Percentiles rank a stretch among this genome's conserved stretches.
phyloP scores from a whole-genome alignment of 1,284 basidiomycete species.

The Chalciporus sp. region DNA sequence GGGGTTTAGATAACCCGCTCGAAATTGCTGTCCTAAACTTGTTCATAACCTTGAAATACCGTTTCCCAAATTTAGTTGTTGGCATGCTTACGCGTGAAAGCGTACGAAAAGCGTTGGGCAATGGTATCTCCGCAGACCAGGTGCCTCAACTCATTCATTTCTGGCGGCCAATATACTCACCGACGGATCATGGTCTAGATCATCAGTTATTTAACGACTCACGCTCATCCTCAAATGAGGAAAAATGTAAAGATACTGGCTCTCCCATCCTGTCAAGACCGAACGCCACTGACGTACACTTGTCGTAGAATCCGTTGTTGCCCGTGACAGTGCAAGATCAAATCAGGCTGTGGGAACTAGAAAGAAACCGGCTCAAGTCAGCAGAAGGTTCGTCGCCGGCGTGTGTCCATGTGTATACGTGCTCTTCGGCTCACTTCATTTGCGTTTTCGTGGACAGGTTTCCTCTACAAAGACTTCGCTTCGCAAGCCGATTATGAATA shows the following conservation, averaged over 20 bases:
- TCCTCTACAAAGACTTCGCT: constrained; percentile 86
- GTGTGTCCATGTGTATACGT: constrained; percentile 17
- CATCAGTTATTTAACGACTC: constrained; percentile 91
- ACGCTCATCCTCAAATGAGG: constrained; percentile 98
- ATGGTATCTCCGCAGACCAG: constrained; percentile 97
- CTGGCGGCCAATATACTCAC: constrained; percentile 12
- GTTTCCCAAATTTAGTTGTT: constrained; percentile 95
- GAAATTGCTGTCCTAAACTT: constrained; percentile 96
- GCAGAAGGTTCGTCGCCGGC: constrained; percentile 67
- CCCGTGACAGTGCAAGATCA: constrained; percentile 98
- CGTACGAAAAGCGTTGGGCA: constrained; percentile 90
- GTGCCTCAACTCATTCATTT: constrained; percentile 44
- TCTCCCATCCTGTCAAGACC: constrained; percentile 6
- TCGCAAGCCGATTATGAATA: constrained; percentile 87
- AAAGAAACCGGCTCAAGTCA: constrained; percentile 89
- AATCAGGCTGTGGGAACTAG: constrained; percentile 96
- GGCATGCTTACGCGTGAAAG: constrained; percentile 94
- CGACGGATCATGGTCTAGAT: constrained; percentile 57
- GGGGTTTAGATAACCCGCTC: constrained; percentile 79
- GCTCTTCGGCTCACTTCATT: constrained; percentile 17
- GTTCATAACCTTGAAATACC: constrained; percentile 90
- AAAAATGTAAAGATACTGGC: constrained; percentile 67
- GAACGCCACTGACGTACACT: constrained; percentile 20
- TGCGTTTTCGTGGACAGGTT: constrained; percentile 53
- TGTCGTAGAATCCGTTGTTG: constrained; percentile 76